Evolutionary conservation across 768 basidiomycete genomes (phyloP).

Genomic region (Lactarius akahatsu): DNA sequence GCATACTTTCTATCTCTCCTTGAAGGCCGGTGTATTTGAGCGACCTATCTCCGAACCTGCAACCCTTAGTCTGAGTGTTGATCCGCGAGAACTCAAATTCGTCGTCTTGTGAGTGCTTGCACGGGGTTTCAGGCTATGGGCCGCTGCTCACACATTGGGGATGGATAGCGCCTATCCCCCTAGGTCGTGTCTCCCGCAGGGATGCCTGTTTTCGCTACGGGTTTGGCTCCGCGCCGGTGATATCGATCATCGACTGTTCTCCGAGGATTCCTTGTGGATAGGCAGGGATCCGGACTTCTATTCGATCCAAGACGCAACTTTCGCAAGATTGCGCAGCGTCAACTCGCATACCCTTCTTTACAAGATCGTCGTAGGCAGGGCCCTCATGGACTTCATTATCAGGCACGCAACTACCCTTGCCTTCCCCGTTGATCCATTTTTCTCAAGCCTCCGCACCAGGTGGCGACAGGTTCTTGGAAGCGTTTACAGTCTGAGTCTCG

Average conservation of each 20-base stretch:
- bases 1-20: constrained; percentile 53
- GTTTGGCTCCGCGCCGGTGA: constrained; percentile 61
- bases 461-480: constrained; percentile 48
- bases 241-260: constrained; percentile 64
- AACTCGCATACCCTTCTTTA: constrained; percentile 51
- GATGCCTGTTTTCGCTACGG: constrained; percentile 55
- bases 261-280: constrained; percentile 63
- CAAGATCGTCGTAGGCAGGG: constrained; percentile 54
- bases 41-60: constrained; percentile 51
- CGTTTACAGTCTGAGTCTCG: constrained; percentile 55
- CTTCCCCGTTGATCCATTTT: not conserved
- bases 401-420: constrained; percentile 39
- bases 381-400: constrained; percentile 54
- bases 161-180: constrained; percentile 54
- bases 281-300: constrained; percentile 66
- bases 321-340: constrained; percentile 48
- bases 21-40: constrained; percentile 56
- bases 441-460: constrained; percentile 35
- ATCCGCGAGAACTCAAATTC: constrained; percentile 58
- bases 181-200: constrained; percentile 53
- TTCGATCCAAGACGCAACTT: constrained; percentile 54
- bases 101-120: constrained; percentile 53
- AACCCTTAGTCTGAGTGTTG: constrained; percentile 47
- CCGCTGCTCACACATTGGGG: not conserved
- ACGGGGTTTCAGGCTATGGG: not conserved